Evolutionary conservation across 306 rosid species (phyloP).

Genomic region (Pyrus bretschneideri): DNA sequence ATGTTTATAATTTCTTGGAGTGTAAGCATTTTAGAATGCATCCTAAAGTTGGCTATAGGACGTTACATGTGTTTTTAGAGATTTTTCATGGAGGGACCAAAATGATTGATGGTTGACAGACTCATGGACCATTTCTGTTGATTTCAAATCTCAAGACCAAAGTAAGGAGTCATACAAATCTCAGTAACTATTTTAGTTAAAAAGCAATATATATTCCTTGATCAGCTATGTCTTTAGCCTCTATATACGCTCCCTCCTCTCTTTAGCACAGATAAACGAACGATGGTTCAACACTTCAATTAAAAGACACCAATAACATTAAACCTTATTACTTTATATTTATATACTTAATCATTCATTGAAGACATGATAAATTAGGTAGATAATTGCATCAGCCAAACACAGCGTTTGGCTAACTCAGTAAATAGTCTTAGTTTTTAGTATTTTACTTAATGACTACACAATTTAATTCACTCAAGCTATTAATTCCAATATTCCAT

Average conservation of each 20-base stretch:
- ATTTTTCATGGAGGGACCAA: too few relatives aligned
- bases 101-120: too few relatives aligned
- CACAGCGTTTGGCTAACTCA: neutral
- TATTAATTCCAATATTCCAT: neutral
- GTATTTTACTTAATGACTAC: neutral
- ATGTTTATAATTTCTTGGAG: too few relatives aligned
- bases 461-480: neutral
- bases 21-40: too few relatives aligned
- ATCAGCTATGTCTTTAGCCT: neutral
- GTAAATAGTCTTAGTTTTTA: neutral
- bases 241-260: neutral
- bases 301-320: neutral
- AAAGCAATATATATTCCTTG: neutral
- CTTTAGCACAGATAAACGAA: neutral
- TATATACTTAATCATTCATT: neutral
- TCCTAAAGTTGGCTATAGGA: too few relatives aligned
- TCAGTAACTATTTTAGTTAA: too few relatives aligned
- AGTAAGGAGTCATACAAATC: too few relatives aligned
- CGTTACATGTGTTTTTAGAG: too few relatives aligned
- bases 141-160: too few relatives aligned
- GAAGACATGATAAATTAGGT: neutral
- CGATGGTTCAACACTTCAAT: neutral
- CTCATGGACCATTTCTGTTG: fast-evolving
- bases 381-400: neutral
- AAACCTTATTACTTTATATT: neutral